Base-by-base conservation (phyloP, 2,329 filamentous ascomycete genomes). In the Neonectria magnoliae region DNA sequence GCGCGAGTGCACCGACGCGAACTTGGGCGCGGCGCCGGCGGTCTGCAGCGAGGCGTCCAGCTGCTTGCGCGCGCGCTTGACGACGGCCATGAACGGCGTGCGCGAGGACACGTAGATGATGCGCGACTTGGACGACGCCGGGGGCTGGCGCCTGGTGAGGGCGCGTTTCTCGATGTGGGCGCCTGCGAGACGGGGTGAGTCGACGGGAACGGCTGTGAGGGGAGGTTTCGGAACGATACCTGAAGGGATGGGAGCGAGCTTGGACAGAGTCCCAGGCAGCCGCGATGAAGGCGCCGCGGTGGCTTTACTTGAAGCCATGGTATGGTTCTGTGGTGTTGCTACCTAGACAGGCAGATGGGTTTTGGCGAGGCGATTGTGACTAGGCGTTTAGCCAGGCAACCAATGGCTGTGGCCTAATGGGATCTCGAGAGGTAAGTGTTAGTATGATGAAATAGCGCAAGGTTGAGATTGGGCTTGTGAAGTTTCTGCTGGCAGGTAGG, bases 71-170 rank as follows among this genome's bases (percentile, higher is more conserved):
- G 90, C 85, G 55, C 91, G 89, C 71, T 88, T 88, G 13, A 92
- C 84, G 5, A 87, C 83, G 11, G 90, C 87, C 78, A 93, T 87
- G 81, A 93, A 92, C 7, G 90, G 88, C 0, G 90, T 89, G 41
- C 82, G 82, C 44, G 86, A 79, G 41, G 87, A 88, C 62, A 94
- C 82, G 80, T 93, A 93, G 76, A 94, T 82, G 65, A 86, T 75
- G 50, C 77, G 79, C 8, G 79, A 74, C 55, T 81, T 82, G 52
- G 82, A 80, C 20, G 83, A 81, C 14, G 77, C 74, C n/a, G 82
- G 80, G 11, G 77, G 73, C 57, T 81, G 80, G 7, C 73, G 78
- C 66, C 80, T 75, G 67, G 76, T 75, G 45, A 84, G 76, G 5
- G 85, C 83, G 9, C 84, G 82, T 71, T 85, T 86, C 56, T 81